These are phyloP conservation scores for Chrysoporthe cubensis DNA, from an alignment of 2,329 filamentous ascomycete genomes.

Conservation along the genomic window DNA sequence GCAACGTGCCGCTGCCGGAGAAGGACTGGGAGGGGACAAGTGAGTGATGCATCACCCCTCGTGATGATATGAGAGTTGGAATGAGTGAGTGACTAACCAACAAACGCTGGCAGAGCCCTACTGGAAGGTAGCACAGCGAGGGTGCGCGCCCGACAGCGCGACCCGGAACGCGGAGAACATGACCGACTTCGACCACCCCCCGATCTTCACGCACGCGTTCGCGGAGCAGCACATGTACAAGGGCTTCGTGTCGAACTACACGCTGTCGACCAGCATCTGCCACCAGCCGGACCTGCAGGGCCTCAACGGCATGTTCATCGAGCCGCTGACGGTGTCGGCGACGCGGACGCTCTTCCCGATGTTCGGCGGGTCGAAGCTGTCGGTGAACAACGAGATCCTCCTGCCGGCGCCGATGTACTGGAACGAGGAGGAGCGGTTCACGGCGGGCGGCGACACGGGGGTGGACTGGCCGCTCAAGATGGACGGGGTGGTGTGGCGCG, in stretches of 20 bases:
- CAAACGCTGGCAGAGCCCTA: slow-evolving; percentile 47
- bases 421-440: slow-evolving; percentile 65
- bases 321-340: slow-evolving; percentile 59
- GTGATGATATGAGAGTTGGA: too few relatives aligned
- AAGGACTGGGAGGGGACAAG: slow-evolving; percentile 58
- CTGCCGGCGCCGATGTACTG: slow-evolving; percentile 73
- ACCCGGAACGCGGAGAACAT: slow-evolving; percentile 54
- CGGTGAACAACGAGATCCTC: slow-evolving; percentile 71
- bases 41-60: slow-evolving; percentile 37
- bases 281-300: slow-evolving; percentile 67
- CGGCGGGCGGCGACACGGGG: slow-evolving; percentile 58
- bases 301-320: slow-evolving; percentile 67
- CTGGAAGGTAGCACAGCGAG: slow-evolving; percentile 61
- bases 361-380: slow-evolving; percentile 71
- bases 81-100: too few relatives aligned
- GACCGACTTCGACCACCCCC: slow-evolving; percentile 49
- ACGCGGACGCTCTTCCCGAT: slow-evolving; percentile 65
- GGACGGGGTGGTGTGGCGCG: slow-evolving; percentile 63
- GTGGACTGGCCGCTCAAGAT: slow-evolving; percentile 62
- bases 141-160: slow-evolving; percentile 65
- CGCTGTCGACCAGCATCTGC: slow-evolving; percentile 64
- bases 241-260: slow-evolving; percentile 66
- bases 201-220: slow-evolving; percentile 49
- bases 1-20: slow-evolving; percentile 40
- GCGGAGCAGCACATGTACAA: slow-evolving; percentile 54